These are phyloP conservation scores for Rhizopus stolonifer DNA, from an alignment of 371 early-diverging fungal genomes.

Conservation along the genomic window DNA sequence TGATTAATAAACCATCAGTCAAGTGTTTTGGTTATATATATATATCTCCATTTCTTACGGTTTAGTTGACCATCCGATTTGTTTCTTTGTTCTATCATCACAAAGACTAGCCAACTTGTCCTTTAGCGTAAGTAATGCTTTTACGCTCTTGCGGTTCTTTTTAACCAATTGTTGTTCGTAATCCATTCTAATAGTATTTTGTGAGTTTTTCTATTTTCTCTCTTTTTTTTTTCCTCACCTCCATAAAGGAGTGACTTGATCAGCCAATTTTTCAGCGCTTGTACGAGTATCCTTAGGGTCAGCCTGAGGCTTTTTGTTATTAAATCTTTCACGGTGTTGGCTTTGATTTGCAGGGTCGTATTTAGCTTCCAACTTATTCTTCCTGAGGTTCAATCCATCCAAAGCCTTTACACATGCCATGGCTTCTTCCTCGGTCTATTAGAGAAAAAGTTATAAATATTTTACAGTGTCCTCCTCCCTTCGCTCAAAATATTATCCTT, in stretches of 20 bases:
- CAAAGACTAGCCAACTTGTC: slow-evolving; percentile 23
- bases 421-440: slow-evolving; percentile 49
- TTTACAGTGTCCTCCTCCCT: not conserved
- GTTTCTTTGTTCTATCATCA: slow-evolving; percentile 16
- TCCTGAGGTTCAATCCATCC: slow-evolving; percentile 36
- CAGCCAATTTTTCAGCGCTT: slow-evolving; percentile 57
- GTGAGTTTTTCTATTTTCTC: not conserved
- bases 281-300: not conserved
- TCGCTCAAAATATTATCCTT: not conserved
- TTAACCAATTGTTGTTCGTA: slow-evolving; percentile 39
- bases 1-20: not conserved
- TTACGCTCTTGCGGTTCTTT: slow-evolving; percentile 21
- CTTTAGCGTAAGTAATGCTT: slow-evolving; percentile 35
- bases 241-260: slow-evolving; percentile 69
- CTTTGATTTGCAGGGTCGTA: slow-evolving; percentile 22
- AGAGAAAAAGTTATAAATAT: not conserved
- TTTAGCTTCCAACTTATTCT: slow-evolving; percentile 33
- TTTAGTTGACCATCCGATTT: slow-evolving; percentile 33
- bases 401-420: slow-evolving; percentile 36
- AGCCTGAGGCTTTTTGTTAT: too few relatives aligned
- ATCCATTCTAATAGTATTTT: slow-evolving; percentile 19
- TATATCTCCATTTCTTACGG: too few relatives aligned
- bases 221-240: not conserved
- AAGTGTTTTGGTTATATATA: not conserved
- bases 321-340: slow-evolving; percentile 18